These are phyloP conservation scores for Penicillium sp. DNA, from an alignment of 2,329 filamentous ascomycete genomes.

Conservation along the genomic window DNA sequence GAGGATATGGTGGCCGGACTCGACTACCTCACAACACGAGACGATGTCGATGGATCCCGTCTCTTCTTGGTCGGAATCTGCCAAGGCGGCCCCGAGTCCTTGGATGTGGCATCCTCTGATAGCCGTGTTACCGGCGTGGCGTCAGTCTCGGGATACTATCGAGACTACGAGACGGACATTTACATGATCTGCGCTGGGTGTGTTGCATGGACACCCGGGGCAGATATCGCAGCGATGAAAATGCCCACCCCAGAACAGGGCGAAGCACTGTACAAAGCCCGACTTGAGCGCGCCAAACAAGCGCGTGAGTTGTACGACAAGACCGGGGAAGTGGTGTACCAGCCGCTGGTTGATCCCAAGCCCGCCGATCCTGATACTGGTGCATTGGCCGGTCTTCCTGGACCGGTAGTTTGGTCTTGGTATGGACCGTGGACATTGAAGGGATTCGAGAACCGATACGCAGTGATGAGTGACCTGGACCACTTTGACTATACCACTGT, in stretches of 20 bases:
- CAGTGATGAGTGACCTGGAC: constrained; percentile 35
- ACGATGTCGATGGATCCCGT: constrained; percentile 25
- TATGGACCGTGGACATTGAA: constrained; percentile 34
- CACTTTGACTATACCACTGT: constrained; percentile 34
- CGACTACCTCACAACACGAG: constrained; percentile 29
- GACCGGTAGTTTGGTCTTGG: constrained; percentile 33
- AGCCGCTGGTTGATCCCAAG: constrained; percentile 28
- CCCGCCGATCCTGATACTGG: constrained; percentile 24
- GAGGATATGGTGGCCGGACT: constrained; percentile 25
- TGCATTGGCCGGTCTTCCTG: constrained; percentile 29
- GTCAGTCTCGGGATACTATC: constrained; percentile 29
- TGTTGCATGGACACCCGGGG: constrained; percentile 26
- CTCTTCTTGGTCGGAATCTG: constrained; percentile 34
- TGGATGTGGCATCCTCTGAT: constrained; percentile 34
- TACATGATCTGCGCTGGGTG: constrained; percentile 35
- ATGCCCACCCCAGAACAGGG: constrained; percentile 33
- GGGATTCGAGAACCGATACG: constrained; percentile 33
- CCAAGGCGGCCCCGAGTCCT: constrained; percentile 31
- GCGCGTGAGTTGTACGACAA: constrained; percentile 29
- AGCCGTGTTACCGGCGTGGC: constrained; percentile 22
- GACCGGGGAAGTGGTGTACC: constrained; percentile 32
- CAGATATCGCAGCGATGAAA: constrained; percentile 26
- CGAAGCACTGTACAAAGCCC: constrained; percentile 27
- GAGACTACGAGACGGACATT: constrained; percentile 32
- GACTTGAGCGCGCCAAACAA: constrained; percentile 26